phyloP scores from a whole-genome alignment of 306 rosid species.

The Dicorynia guianensis region DNA sequence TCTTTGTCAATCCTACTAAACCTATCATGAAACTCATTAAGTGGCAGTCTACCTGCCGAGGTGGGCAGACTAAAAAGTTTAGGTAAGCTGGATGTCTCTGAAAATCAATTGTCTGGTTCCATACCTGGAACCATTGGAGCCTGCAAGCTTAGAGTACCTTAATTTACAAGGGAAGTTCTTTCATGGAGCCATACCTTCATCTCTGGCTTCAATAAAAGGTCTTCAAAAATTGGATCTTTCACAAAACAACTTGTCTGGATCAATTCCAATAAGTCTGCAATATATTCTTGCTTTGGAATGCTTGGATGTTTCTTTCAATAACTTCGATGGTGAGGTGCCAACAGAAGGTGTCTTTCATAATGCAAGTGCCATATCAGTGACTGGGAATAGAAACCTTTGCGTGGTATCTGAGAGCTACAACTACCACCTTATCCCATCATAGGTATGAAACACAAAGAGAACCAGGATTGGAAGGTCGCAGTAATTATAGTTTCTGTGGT shows the following conservation, averaged over 20 bases:
- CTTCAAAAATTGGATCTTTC: too few relatives aligned
- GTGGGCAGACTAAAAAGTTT: neutral
- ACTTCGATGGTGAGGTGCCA: constrained; percentile 34
- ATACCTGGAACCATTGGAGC: constrained; percentile 1
- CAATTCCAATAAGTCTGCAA: constrained; percentile 23
- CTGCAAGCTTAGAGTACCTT: too few relatives aligned
- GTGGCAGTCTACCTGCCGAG: constrained; percentile 13
- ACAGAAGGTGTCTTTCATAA: constrained; percentile 13
- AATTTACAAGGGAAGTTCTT: too few relatives aligned
- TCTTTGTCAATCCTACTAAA: neutral
- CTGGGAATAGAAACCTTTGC: too few relatives aligned
- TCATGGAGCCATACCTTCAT: too few relatives aligned
- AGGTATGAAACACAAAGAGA: neutral
- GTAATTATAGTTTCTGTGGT: neutral
- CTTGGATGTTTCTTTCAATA: constrained; percentile 36
- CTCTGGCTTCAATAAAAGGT: too few relatives aligned
- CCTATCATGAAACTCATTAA: constrained; percentile 17
- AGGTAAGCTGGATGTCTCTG: constrained; percentile 1
- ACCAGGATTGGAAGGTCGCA: neutral
- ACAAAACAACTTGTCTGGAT: neutral
- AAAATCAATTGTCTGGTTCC: constrained; percentile 22
- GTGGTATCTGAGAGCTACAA: too few relatives aligned
- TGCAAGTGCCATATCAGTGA: neutral
- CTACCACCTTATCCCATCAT: neutral
- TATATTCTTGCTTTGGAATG: neutral